A percentile compares a stretch with the other conserved stretches of the same genome.
Conservation (phyloP, 768 basidiomycete species). For the Mycena belliarum region DNA sequence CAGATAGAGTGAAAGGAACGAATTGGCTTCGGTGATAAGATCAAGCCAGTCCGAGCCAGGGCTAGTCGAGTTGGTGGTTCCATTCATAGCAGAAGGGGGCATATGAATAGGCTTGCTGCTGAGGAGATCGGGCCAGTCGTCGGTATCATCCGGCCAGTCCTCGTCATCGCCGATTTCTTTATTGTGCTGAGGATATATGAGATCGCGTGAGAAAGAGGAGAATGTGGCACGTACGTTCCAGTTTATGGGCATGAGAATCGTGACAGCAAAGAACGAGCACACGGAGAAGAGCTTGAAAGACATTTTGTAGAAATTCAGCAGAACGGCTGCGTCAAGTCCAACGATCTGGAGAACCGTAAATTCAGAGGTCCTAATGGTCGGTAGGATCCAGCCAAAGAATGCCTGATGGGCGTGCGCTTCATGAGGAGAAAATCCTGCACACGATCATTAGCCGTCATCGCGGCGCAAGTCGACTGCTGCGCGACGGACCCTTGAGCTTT, state of each 20-base stretch:
- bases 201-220: conserved; percentile 3
- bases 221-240: conserved; percentile 63
- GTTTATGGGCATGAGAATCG: conserved; percentile 94
- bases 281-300: conserved; percentile 89
- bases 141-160: conserved; percentile 44
- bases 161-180: conserved; percentile 65
- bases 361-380: conserved; percentile 88
- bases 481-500: conserved; percentile 81
- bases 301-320: conserved; percentile 94
- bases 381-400: conserved; percentile 96
- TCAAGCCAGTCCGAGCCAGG: conserved; percentile 72
- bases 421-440: conserved; percentile 85
- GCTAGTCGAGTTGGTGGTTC: conserved; percentile 34
- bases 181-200: conserved; percentile 53
- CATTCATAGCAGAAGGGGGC: conserved; percentile 15
- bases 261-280: conserved; percentile 78
- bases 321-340: conserved; percentile 94
- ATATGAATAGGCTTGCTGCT: conserved; percentile 23
- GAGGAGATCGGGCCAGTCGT: conserved; percentile 47
- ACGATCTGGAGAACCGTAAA: conserved; percentile 95
- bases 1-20: conserved; percentile 86
- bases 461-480: background rate
- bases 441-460: conserved; percentile 3
- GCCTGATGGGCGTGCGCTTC: conserved; percentile 85
- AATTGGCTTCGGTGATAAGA: conserved; percentile 86